Base-by-base conservation (phyloP, 306 rosid species). In the Prunus mira region DNA sequence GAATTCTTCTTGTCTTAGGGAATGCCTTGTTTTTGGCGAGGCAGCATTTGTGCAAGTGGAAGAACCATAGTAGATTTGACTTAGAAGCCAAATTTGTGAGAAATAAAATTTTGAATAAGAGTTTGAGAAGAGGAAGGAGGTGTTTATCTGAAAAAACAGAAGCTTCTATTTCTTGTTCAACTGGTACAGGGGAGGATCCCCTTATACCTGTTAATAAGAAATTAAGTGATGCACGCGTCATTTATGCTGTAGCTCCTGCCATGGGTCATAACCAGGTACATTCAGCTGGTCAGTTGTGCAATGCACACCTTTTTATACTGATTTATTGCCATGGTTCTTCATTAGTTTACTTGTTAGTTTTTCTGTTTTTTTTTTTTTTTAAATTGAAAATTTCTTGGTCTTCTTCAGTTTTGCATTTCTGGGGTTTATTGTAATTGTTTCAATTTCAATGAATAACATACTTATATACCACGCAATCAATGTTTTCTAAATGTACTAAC, bases 261-360 rank as follows among this genome's bases (percentile, higher is more conserved):
- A 94, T 92, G 93, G 98, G 98, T 76, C 98, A 94, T 84, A 94
- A 92, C 77, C 86, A 92, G 96, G 98, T 90, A 82, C 22, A 28
- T 17, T 30, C 73, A 56, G 43, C 66, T 52, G 57, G 61, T 3
- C 61, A 18, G 22, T 52, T 76, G 41, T 9, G 7, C 45, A 19
- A 61, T 43, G 78, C 9, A 9, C n/a, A 50, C 43, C 34, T 34
- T 25, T n/a, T 38, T 38, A 45, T 45, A 52, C 14, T 15, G 71
- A 28, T 60, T 4, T 50, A 49, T 56, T 73, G 28, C 25, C 18
- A 28, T 19, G 19, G 2, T 19, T 18, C 14, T 50, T 20, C n/a
- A 38, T 20, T 38, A 22, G 67, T 65, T 70, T 46, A 52, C 57
- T 52, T 18, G 18, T 9, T 20, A 24, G 14, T 22, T 27, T 45